These are phyloP conservation scores for Naganishia kalamii DNA, from an alignment of 768 basidiomycete species.

Conservation along the genomic window DNA sequence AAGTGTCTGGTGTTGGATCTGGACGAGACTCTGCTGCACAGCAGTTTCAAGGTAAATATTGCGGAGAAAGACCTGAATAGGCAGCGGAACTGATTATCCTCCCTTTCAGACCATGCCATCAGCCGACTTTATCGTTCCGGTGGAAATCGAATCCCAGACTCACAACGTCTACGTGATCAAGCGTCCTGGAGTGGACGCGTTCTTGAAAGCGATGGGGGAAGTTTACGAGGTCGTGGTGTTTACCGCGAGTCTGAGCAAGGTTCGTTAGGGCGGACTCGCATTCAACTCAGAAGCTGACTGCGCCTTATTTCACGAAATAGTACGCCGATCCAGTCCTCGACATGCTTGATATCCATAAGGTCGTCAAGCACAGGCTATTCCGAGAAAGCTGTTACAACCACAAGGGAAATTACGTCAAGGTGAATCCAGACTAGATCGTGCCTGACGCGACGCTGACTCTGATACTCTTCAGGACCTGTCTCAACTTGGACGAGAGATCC, in stretches of 20 bases:
- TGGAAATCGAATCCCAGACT: conserved; percentile 96
- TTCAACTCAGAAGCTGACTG: background rate
- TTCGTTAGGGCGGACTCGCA: conserved; percentile 45
- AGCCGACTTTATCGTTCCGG: conserved; percentile 96
- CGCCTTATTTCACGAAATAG: conserved; percentile 49
- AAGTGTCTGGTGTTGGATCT: conserved; percentile 96
- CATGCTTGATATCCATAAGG: conserved; percentile 85
- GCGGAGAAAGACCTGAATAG: background rate
- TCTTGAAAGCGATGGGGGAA: conserved; percentile 96
- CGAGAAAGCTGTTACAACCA: conserved; percentile 98
- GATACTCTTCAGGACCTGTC: conserved; percentile 69
- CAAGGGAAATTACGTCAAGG: conserved; percentile 98
- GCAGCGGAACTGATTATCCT: background rate
- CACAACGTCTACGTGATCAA: conserved; percentile 99
- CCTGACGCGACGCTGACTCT: background rate
- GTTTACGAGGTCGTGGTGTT: conserved; percentile 97
- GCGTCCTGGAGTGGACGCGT: conserved; percentile 94
- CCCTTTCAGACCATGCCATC: conserved; percentile 70
- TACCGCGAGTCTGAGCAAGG: conserved; percentile 96
- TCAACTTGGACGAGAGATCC: conserved; percentile 87
- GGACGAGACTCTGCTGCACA: conserved; percentile 94
- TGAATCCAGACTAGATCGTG: conserved; percentile 43
- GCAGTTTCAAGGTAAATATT: conserved; percentile 85
- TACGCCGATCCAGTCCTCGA: conserved; percentile 98
- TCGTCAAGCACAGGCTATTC: conserved; percentile 89